Base-by-base conservation (phyloP, 129 eudicot species). In the Saussurea involucrata region DNA sequence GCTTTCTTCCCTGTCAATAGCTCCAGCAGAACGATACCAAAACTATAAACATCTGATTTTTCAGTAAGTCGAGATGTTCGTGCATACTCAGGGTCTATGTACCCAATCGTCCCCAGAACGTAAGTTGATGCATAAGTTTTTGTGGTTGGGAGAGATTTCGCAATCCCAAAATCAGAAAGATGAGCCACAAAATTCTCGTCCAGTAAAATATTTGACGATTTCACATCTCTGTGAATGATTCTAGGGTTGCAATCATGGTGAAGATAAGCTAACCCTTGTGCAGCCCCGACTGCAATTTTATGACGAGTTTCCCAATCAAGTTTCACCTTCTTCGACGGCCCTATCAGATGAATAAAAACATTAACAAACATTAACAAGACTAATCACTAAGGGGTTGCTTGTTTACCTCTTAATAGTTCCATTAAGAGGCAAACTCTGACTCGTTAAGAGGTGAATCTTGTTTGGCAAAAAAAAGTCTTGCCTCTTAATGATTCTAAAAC, bases 61-160 rank as follows among this genome's bases (percentile, higher is more conserved):
- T 93, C 98, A 8, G 92, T 93, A 8, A 93, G 74, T 32, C 98
- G 75, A 58, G 95, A 90, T 0, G 98, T 93, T 65, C 97, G 78
- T 15, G 98, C 98, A 81, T 93, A 93, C 76, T 93, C 98, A 0
- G 98, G 98, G 61, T 93, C 98, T 49, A 93, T 93, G 77, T 93
- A 93, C 31, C 98, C 98, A 57, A 93, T 90, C 5, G 98, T 93
- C 20, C 98, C 98, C 0, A 93, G 76, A 71, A 93, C 95, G 63
- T 76, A 88, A 21, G 98, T 93, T 2, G 95, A 93, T 22, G 96
- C 88, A 72, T 93, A 92, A 34, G 90, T 86, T 80, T 93, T 93
- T 4, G 98, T 77, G 0, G 88, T 61, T 3, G 92, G 89, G 5
- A 93, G 84, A 64, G 84, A 86, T 79, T 88, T 93, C 3, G 98